Base-by-base conservation (phyloP, 768 basidiomycete species). In the Tylopilus rubrobrunneus region DNA sequence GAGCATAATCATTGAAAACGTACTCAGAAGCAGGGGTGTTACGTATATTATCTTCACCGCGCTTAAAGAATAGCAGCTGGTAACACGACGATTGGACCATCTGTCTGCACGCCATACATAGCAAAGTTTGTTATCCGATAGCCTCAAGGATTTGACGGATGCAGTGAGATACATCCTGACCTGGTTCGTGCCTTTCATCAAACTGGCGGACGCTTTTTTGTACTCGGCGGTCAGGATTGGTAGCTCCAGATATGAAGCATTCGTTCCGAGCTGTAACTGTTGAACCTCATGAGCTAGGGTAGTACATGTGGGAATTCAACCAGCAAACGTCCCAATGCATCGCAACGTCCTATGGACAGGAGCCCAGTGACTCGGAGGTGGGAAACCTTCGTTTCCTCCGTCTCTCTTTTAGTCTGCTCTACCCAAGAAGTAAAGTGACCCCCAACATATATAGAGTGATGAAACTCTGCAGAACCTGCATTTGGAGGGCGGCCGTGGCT, bases 141-240 rank as follows among this genome's bases (percentile, higher is more conserved):
- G 25, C 25, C 25, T 25, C 4, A 25, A 25, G 25, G 25, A 25
- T 25, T 25, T 25, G 25, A 25, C 25, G 5, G 25, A 25, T n/a
- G 37, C 37, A 39, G n/a, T 14, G 39, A 39, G 39, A 9, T 39
- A 39, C 39, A 19, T 39, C 39, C 39, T 39, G n/a, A 39, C 7
- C 7, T 19, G 39, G 12, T 37, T 37, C 7, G 36, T 37, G 6
- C 15, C 36, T 9, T 37, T 37, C 36, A 37, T 37, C 36, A 17
- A 2, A 37, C 7, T 37, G 15, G 4, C 36, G 7, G 34, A 37
- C 17, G 15, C 36, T 5, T 29, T 43, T 10, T 56, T 57, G 40
- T 57, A 46, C 34, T 56, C 49, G 34, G 25, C 53, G 7, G 40
- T 6, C 12, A 57, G 34, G n/a, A 57, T 50, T 4, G 56, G 56